Evolutionary conservation across 2,329 filamentous ascomycete species (phyloP).

Genomic region (Pseudopyrenochaeta lycopersici): DNA sequence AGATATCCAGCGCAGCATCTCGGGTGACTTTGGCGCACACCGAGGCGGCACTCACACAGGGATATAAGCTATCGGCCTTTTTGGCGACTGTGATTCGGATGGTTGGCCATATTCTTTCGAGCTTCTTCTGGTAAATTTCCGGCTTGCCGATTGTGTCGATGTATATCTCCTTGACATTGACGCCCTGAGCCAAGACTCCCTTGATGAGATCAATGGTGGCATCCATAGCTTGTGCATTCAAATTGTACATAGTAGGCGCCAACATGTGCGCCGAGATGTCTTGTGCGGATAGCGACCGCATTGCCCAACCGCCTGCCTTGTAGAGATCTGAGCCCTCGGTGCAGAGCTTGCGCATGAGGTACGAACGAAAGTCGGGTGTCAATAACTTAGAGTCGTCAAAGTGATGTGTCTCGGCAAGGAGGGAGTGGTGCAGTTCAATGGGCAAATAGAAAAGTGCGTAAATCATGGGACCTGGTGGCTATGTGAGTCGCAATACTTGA

Average conservation of each 20-base stretch:
- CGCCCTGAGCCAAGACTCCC: slow-evolving; percentile 76
- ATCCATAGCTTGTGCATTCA: slow-evolving; percentile 96
- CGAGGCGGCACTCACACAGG: slow-evolving; percentile 90
- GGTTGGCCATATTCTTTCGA: slow-evolving; percentile 85
- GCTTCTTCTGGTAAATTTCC: slow-evolving; percentile 80
- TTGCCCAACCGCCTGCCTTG: slow-evolving; percentile 81
- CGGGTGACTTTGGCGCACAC: slow-evolving; percentile 96
- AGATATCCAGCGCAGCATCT: slow-evolving; percentile 84
- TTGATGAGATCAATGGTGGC: slow-evolving; percentile 85
- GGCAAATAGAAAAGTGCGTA: slow-evolving; percentile 77
- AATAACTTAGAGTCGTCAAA: slow-evolving; percentile 97
- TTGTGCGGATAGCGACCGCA: slow-evolving; percentile 79
- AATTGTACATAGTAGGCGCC: slow-evolving; percentile 75
- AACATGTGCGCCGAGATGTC: slow-evolving; percentile 86
- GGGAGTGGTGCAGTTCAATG: slow-evolving; percentile 70
- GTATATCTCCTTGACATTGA: slow-evolving; percentile 88
- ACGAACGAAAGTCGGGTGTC: slow-evolving; percentile 78
- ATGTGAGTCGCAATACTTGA: slow-evolving; percentile 17
- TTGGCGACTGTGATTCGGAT: slow-evolving; percentile 60
- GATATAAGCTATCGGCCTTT: slow-evolving; percentile 92
- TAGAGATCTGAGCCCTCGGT: slow-evolving; percentile 67
- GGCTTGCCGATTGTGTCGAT: slow-evolving; percentile 94
- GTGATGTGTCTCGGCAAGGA: slow-evolving; percentile 80
- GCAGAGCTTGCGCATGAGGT: slow-evolving; percentile 77
- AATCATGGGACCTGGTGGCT: slow-evolving; percentile 69